These are phyloP conservation scores for Ceratobasidium sp. DNA, from an alignment of 1,284 basidiomycete genomes.

Conservation along the genomic window DNA sequence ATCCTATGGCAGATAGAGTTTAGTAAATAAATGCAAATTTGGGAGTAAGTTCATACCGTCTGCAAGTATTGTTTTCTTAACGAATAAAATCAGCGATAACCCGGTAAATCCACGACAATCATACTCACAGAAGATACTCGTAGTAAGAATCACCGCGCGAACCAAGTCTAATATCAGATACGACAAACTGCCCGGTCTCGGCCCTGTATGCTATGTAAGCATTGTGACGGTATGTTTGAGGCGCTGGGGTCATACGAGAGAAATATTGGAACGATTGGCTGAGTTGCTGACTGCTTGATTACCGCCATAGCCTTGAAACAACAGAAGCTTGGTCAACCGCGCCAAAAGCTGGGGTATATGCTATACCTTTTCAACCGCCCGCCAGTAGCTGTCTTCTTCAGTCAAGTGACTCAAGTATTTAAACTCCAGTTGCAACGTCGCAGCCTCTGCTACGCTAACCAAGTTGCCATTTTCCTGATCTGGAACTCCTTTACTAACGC, in stretches of 20 bases:
- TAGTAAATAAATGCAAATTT: background rate
- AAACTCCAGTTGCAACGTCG: slow-evolving; percentile 85
- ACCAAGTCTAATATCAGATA: slow-evolving; percentile 82
- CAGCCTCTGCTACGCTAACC: slow-evolving; percentile 81
- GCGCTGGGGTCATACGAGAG: slow-evolving; percentile 62
- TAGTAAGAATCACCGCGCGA: slow-evolving; percentile 94
- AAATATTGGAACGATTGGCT: slow-evolving; percentile 76
- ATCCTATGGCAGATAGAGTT: slow-evolving; percentile 56
- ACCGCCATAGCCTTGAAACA: slow-evolving; percentile 68
- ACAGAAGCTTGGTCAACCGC: slow-evolving; percentile 10
- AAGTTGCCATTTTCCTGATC: slow-evolving; percentile 69
- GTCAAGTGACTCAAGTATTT: slow-evolving; percentile 82
- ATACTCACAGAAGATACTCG: slow-evolving; percentile 79
- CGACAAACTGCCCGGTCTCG: slow-evolving; percentile 69
- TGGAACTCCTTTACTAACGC: slow-evolving; percentile 61
- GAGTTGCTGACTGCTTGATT: slow-evolving; percentile 57
- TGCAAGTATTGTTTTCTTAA: slow-evolving; percentile 77
- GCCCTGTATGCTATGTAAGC: slow-evolving; percentile 55
- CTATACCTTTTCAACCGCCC: slow-evolving; percentile 73
- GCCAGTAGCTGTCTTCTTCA: slow-evolving; percentile 79
- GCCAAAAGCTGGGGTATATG: background rate
- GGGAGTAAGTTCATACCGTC: slow-evolving; percentile 56
- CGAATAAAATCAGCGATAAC: background rate
- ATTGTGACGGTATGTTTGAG: background rate
- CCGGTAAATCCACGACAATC: too few relatives aligned